Percentiles rank a stretch among this genome's conserved stretches.
phyloP scores from a whole-genome alignment of 129 eudicot species.

The Lactuca saligna region DNA sequence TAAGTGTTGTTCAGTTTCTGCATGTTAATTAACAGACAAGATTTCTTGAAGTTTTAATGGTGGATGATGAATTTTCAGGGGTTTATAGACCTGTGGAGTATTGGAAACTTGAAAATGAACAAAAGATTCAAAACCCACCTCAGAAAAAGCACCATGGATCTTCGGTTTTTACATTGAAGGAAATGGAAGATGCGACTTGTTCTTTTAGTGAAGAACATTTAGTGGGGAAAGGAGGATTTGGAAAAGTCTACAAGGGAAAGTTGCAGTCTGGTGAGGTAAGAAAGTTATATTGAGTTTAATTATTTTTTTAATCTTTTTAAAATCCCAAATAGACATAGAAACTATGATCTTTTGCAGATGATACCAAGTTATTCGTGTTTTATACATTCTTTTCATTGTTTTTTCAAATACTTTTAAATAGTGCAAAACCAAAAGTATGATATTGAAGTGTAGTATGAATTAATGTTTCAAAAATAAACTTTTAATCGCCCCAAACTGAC shows the following conservation, averaged over 20 bases:
- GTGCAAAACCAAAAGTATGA: neutral
- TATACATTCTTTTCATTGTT: neutral
- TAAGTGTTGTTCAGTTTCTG: slow-evolving; percentile 35
- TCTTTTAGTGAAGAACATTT: slow-evolving; percentile 76
- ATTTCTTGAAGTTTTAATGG: slow-evolving; percentile 20
- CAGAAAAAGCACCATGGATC: slow-evolving; percentile 68
- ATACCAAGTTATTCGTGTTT: too few species aligned
- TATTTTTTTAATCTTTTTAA: too few species aligned
- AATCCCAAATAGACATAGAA: neutral
- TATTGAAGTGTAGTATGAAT: too few species aligned
- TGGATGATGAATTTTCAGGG: slow-evolving; percentile 56
- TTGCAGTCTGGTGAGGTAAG: slow-evolving; percentile 83
- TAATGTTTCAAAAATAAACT: too few species aligned
- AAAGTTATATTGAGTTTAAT: neutral
- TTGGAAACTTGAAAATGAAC: slow-evolving; percentile 75
- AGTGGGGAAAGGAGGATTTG: slow-evolving; percentile 95
- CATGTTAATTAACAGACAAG: neutral
- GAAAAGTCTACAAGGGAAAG: slow-evolving; percentile 87
- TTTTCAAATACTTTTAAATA: too few species aligned
- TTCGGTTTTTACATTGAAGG: slow-evolving; percentile 77
- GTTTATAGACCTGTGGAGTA: slow-evolving; percentile 68
- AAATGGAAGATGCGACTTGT: slow-evolving; percentile 93
- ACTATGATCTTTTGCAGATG: neutral
- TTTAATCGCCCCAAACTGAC: too few species aligned
- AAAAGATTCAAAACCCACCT: slow-evolving; percentile 52